phyloP scores from a whole-genome alignment of 1,284 basidiomycete genomes.

The Irpex sp. region DNA sequence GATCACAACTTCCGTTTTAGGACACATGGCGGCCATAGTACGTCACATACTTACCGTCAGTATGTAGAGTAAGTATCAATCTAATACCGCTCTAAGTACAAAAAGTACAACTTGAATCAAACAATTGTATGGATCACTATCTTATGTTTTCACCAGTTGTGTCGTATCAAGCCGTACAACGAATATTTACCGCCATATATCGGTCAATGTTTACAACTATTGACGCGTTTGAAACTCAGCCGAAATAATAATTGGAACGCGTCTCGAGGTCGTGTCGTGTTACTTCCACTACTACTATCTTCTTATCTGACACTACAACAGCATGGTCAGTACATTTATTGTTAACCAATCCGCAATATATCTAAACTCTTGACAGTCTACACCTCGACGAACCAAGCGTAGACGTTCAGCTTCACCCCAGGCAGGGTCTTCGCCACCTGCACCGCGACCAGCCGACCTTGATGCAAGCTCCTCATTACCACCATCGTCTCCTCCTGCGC shows the following conservation, averaged over 20 bases:
- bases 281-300: background rate
- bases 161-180: too few species aligned
- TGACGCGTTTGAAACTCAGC: slow-evolving; percentile 3
- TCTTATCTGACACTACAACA: background rate
- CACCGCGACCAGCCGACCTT: slow-evolving; percentile 45
- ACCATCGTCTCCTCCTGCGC: slow-evolving; percentile 78
- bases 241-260: background rate
- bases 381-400: slow-evolving; percentile 47
- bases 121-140: background rate
- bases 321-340: background rate
- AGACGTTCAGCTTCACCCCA: slow-evolving; percentile 57
- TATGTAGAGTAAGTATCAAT: background rate
- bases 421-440: slow-evolving; percentile 50
- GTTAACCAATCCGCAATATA: background rate
- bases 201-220: background rate
- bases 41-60: background rate
- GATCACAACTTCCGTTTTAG: background rate
- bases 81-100: background rate
- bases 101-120: background rate
- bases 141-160: too few species aligned
- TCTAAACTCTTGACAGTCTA: background rate
- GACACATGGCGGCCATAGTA: background rate
- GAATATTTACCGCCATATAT: background rate
- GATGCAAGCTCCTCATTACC: slow-evolving; percentile 70
- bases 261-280: background rate